Evolutionary conservation across 345 rosid genomes (phyloP).

Genomic region (Dovyalis caffra): DNA sequence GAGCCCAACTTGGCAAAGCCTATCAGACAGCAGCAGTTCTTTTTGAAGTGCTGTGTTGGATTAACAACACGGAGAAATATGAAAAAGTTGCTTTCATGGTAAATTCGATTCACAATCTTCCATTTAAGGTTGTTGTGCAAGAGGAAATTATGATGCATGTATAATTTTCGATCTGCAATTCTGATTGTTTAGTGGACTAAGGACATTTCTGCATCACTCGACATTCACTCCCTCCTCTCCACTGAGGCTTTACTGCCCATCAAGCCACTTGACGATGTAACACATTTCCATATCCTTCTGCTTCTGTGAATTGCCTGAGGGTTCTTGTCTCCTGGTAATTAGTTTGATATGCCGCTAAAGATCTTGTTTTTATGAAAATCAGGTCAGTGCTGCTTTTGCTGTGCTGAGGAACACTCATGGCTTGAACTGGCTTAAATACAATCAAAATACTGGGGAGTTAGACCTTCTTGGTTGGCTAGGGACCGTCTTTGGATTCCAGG

Average conservation of each 20-base stretch:
- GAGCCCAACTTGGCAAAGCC: conserved; percentile 94
- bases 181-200: conserved; percentile 88
- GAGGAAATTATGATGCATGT: conserved; percentile 83
- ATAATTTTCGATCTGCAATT: no score
- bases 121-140: background rate
- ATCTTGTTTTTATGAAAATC: conserved; percentile 18
- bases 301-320: background rate
- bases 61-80: conserved; percentile 79
- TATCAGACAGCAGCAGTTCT: conserved; percentile 93
- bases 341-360: conserved; percentile 14
- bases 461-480: conserved; percentile 66
- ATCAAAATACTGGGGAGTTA: conserved; percentile 69
- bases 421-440: conserved; percentile 75
- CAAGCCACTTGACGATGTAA: conserved; percentile 88
- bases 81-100: conserved; percentile 98
- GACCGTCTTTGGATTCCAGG: conserved; percentile 67
- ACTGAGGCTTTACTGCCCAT: conserved; percentile 81
- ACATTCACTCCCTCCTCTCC: conserved; percentile 81
- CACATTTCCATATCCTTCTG: conserved; percentile 3
- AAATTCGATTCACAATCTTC: conserved; percentile 18
- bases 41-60: conserved; percentile 85
- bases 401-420: conserved; percentile 73
- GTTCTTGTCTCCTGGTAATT: background rate
- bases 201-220: conserved; percentile 81
- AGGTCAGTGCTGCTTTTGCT: conserved; percentile 87